Evolutionary conservation across 2,329 filamentous ascomycete genomes (phyloP).

Genomic region (Epichloe sylvatica): DNA sequence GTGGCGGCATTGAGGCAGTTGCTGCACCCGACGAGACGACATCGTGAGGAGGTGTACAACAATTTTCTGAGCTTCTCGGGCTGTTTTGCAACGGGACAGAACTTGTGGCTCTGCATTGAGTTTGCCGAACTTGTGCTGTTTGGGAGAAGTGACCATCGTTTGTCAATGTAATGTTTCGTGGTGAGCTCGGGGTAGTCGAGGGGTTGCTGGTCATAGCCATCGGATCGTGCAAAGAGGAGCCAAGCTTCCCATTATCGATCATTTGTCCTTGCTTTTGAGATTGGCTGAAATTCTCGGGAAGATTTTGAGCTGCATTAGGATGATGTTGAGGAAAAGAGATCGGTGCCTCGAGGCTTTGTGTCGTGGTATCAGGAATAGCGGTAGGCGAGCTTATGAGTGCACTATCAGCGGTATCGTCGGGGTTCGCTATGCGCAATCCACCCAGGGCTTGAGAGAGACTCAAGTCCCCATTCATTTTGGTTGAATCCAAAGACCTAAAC

Average conservation of each 20-base stretch:
- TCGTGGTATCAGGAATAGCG: conserved; percentile 11
- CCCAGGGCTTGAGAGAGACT: conserved; percentile 86
- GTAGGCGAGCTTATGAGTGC: conserved; percentile 5
- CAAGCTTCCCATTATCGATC: background rate
- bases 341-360: conserved; percentile 6
- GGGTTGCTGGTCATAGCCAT: background rate
- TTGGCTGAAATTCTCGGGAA: background rate
- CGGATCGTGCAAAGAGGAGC: background rate
- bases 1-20: background rate
- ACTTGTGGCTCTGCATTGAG: conserved; percentile 39
- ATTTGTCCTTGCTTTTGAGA: background rate
- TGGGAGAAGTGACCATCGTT: conserved; percentile 9
- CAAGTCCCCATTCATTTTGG: conserved; percentile 76
- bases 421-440: conserved; percentile 91
- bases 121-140: conserved; percentile 21
- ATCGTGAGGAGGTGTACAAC: conserved; percentile 6
- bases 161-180: conserved; percentile 1
- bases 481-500: conserved; percentile 11
- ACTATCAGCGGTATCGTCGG: conserved; percentile 52
- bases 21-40: conserved; percentile 23
- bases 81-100: conserved; percentile 61
- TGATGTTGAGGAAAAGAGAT: conserved; percentile 3
- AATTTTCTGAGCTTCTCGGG: conserved; percentile 48
- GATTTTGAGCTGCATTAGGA: background rate
- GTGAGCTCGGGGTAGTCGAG: conserved; percentile 4